A percentile compares a stretch with the other conserved stretches of the same genome.
These are phyloP conservation scores for Trichocladium antarcticum DNA, from an alignment of 495 filamentous ascomycete species.

Conservation along the genomic window DNA sequence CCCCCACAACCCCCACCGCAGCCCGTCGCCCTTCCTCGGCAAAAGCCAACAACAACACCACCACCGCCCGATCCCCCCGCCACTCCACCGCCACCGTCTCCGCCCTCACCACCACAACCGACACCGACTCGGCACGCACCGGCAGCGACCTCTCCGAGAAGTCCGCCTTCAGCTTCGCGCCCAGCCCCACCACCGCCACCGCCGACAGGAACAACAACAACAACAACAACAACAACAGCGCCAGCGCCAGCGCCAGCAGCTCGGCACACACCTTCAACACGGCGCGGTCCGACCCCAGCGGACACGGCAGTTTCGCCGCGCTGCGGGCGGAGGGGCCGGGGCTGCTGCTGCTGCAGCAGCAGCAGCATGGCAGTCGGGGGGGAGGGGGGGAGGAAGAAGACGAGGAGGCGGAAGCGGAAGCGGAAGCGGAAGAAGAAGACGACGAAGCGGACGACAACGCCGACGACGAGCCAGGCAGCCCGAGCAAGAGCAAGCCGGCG, in stretches of 20 bases:
- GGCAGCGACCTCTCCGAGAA: slow-evolving; percentile 34
- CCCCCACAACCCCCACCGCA: not conserved
- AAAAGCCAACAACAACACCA: not conserved
- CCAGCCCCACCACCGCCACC: not conserved
- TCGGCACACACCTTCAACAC: slow-evolving; percentile 11
- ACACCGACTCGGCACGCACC: slow-evolving; percentile 20
- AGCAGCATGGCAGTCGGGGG: too few relatives aligned
- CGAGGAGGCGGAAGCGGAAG: not conserved
- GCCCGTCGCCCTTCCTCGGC: too few relatives aligned
- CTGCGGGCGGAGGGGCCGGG: slow-evolving; percentile 56
- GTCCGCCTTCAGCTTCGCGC: slow-evolving; percentile 27
- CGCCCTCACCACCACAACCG: not conserved
- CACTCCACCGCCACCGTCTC: not conserved
- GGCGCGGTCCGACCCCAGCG: slow-evolving; percentile 57
- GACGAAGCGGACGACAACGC: slow-evolving; percentile 22
- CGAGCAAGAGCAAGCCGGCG: slow-evolving; percentile 35
- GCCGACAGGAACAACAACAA: not conserved
- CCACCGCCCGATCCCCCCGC: not conserved
- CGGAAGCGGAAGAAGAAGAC: slow-evolving; percentile 12
- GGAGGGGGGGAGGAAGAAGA: slow-evolving; percentile 6
- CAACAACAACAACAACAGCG: not conserved
- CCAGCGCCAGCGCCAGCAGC: not conserved
- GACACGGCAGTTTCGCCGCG: slow-evolving; percentile 43
- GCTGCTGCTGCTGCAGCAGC: slow-evolving; percentile 49
- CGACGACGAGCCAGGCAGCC: slow-evolving; percentile 29